Base-by-base conservation (phyloP, 106 monocot genomes). In the Dendrobium catenatum region DNA sequence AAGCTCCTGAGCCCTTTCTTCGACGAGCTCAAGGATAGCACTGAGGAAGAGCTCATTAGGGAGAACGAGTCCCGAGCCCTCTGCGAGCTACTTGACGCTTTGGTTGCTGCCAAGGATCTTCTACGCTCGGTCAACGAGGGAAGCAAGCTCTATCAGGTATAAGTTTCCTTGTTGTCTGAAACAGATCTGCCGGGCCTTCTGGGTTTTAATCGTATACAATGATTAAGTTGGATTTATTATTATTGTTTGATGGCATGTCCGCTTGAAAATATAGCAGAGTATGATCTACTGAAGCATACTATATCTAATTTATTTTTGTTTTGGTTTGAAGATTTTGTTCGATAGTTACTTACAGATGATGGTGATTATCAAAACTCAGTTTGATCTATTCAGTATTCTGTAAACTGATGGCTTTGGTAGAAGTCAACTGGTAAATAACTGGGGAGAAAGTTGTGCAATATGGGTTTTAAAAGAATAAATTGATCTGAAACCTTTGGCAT, bases 101-200 rank as follows among this genome's bases (percentile, higher is more conserved):
- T 96, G 75, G 77, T 42, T 47, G 47, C 86, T 8, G 92, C 89
- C 26, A 82, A 77, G 66, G 94, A 92, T 13, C 80, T 96, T 47
- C 86, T 96, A 51, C 86, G 80, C 5, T 80, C 85, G 2, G 81
- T 92, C 51, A 80, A 83, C 51, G 87, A 89, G 2, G 96, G 87
- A 22, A 97, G 96, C 84, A 97, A 88, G 86, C 82, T 97, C 78
- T 82, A 87, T 85, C 96, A 97, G 96, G 96, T 97, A 79, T 37
- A 6, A 17, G 4, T 2, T 49, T 44, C 22, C 27, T 43, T 29
- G 31, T 31, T 29, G 67, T 33, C 44, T 41, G 3, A 43, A 74
- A 43, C 43, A 74, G 42, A 43, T 42, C 22, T 74, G 43, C 13
- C 10, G 42, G 8, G 6, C 19, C 19, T 43, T 74, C 40, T n/a